Percentiles rank a stretch among this genome's conserved stretches.
Evolutionary conservation across 2,329 filamentous ascomycete species (phyloP).

Genomic region (Leptodontidium sp.): DNA sequence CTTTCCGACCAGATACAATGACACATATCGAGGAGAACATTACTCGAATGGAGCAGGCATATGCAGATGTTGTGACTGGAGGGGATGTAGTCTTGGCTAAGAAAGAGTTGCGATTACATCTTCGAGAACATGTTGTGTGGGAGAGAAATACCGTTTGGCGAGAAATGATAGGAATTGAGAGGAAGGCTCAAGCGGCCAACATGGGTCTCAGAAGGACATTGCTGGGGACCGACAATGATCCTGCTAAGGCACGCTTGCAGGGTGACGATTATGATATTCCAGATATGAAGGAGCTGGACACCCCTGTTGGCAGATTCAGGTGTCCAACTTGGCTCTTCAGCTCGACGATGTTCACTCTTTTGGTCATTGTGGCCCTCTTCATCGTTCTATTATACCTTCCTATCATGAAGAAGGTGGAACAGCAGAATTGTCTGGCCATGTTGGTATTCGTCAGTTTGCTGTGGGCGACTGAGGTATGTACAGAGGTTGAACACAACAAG

Average conservation of each 20-base stretch:
- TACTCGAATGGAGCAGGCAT: slow-evolving; percentile 76
- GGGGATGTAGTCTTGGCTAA: slow-evolving; percentile 81
- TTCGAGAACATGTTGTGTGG: slow-evolving; percentile 98
- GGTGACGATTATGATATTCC: slow-evolving; percentile 78
- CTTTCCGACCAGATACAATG: slow-evolving; percentile 80
- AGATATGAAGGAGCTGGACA: slow-evolving; percentile 73
- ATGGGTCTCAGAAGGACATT: slow-evolving; percentile 81
- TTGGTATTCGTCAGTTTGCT: slow-evolving; percentile 91
- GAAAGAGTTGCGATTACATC: slow-evolving; percentile 86
- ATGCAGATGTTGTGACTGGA: slow-evolving; percentile 82
- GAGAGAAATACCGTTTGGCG: slow-evolving; percentile 98
- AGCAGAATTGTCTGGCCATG: slow-evolving; percentile 96
- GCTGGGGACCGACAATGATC: slow-evolving; percentile 76
- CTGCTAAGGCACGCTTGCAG: slow-evolving; percentile 75
- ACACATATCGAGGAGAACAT: slow-evolving; percentile 76
- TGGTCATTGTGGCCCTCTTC: slow-evolving; percentile 78
- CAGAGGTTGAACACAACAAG: neutral
- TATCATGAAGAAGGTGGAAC: slow-evolving; percentile 85
- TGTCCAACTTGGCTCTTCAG: slow-evolving; percentile 86
- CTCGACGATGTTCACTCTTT: slow-evolving; percentile 78
- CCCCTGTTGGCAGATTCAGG: slow-evolving; percentile 79
- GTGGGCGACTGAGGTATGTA: slow-evolving; percentile 90
- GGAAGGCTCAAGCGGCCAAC: slow-evolving; percentile 92
- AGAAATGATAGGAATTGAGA: slow-evolving; percentile 97
- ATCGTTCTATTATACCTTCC: slow-evolving; percentile 76